Conservation (phyloP, 345 rosid genomes). For the Lumnitzera racemosa region DNA sequence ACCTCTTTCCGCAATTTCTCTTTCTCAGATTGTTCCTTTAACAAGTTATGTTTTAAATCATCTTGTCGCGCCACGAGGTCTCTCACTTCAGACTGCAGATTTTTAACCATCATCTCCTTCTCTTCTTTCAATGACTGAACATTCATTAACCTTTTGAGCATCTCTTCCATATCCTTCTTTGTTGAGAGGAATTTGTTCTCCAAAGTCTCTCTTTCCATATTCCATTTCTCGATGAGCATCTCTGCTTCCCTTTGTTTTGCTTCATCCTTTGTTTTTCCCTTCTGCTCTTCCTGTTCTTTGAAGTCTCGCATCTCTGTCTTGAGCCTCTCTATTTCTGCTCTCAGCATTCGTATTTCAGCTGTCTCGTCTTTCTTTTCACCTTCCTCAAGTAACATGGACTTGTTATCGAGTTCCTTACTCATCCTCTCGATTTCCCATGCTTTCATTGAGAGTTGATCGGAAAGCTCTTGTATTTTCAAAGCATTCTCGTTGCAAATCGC, state of each 20-base stretch:
- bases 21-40: constrained; percentile 55
- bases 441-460: constrained; percentile 28
- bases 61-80: constrained; percentile 33
- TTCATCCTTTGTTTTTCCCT: constrained; percentile 18
- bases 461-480: constrained; percentile 38
- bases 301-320: constrained; percentile 22
- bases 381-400: constrained; percentile 29
- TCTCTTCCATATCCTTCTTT: constrained; percentile 44
- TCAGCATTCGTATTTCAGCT: constrained; percentile 49
- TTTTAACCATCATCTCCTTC: constrained; percentile 38
- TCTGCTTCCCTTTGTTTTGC: constrained; percentile 27
- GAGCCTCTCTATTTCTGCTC: constrained; percentile 29
- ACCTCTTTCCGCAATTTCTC: constrained; percentile 48
- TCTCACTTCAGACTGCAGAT: constrained; percentile 44
- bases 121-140: constrained; percentile 45
- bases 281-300: constrained; percentile 22
- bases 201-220: constrained; percentile 42
- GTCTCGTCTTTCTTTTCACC: constrained; percentile 25
- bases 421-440: constrained; percentile 26
- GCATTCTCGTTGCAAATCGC: constrained; percentile 34
- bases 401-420: constrained; percentile 31
- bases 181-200: constrained; percentile 34
- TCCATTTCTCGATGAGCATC: constrained; percentile 39
- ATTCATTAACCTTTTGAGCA: constrained; percentile 33
- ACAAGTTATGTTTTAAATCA: constrained; percentile 37